These are phyloP conservation scores for Hysterangium stoloniferum DNA, from an alignment of 768 basidiomycete species.

Conservation along the genomic window DNA sequence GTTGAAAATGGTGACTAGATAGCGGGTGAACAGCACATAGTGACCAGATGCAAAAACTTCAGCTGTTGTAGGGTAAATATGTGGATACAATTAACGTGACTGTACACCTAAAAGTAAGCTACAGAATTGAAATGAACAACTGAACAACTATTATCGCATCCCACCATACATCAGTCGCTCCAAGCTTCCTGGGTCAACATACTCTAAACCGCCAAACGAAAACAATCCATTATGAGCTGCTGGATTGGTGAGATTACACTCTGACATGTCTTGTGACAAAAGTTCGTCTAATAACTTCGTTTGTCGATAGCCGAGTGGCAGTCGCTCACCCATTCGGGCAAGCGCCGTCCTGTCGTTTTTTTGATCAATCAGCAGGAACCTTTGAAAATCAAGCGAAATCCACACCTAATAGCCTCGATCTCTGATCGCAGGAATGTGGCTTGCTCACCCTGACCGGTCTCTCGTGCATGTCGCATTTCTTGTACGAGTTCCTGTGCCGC, in stretches of 20 bases:
- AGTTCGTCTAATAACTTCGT: constrained; percentile 13
- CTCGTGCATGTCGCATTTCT: constrained; percentile 56
- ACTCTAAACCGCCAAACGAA: background rate
- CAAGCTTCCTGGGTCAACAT: background rate
- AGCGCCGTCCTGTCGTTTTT: constrained; percentile 40
- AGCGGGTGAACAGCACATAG: too few species aligned
- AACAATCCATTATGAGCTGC: background rate
- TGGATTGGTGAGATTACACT: constrained; percentile 2
- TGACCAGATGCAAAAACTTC: too few species aligned
- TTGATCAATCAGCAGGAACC: background rate
- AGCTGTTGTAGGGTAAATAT: too few species aligned
- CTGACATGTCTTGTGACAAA: constrained; percentile 10
- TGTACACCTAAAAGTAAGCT: too few species aligned
- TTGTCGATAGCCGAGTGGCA: constrained; percentile 36
- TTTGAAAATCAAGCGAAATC: background rate
- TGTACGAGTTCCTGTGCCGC: constrained; percentile 59
- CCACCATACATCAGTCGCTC: constrained; percentile 4
- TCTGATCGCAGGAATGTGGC: constrained; percentile 52
- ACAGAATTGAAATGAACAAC: too few species aligned
- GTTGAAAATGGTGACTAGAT: too few species aligned
- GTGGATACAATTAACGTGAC: too few species aligned
- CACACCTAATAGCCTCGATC: constrained; percentile 58
- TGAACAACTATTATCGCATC: background rate
- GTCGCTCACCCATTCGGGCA: constrained; percentile 52
- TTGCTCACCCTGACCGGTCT: constrained; percentile 49